Conservation (phyloP, 1,139 yeast species). For the Sugiyamaella xylanicola region DNA sequence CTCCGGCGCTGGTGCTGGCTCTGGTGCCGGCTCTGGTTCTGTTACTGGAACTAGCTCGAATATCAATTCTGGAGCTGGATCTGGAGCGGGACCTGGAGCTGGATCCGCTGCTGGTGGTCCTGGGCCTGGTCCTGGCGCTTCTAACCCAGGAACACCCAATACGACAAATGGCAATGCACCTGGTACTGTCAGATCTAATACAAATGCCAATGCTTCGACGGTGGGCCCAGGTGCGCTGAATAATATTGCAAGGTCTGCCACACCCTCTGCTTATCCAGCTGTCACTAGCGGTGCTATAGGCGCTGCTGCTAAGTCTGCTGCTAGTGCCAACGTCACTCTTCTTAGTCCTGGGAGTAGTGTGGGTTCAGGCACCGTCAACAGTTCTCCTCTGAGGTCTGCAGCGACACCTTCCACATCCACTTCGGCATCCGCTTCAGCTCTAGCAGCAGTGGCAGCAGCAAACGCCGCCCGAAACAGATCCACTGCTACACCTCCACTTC, state of each 20-base stretch:
- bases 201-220: no score
- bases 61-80: not conserved
- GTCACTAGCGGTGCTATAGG: no score
- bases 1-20: not conserved
- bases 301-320: not conserved
- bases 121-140: no score
- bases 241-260: no score
- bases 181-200: not conserved
- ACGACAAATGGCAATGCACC: no score
- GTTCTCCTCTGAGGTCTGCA: not conserved
- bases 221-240: no score
- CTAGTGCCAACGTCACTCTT: slow-evolving; percentile 1
- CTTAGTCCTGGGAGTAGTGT: not conserved
- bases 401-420: not conserved
- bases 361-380: not conserved
- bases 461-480: not conserved
- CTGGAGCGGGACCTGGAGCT: not conserved
- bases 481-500: not conserved
- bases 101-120: not conserved
- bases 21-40: not conserved
- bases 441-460: not conserved
- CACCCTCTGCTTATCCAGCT: no score
- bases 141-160: no score
- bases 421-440: no score
- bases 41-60: not conserved